These are phyloP conservation scores for Akebia trifoliata DNA, from an alignment of 164 flowering plant species.

Conservation along the genomic window DNA sequence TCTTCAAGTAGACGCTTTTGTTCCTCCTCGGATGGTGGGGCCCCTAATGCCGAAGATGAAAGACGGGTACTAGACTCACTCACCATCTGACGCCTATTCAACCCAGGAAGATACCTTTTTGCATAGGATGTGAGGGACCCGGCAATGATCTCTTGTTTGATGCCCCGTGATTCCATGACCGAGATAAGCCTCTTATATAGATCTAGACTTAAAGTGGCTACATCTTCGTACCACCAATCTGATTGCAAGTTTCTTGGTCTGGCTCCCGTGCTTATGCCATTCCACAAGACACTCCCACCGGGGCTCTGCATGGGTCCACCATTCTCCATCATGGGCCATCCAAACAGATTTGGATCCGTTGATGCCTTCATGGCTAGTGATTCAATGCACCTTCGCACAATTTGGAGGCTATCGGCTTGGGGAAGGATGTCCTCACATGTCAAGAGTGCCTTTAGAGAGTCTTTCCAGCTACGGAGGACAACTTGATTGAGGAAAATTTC, in stretches of 20 bases:
- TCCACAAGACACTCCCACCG: constrained; percentile 90
- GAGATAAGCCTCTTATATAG: constrained; percentile 67
- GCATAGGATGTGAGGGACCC: constrained; percentile 70
- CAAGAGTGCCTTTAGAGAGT: constrained; percentile 74
- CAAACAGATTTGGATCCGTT: constrained; percentile 79
- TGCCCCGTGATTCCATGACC: constrained; percentile 75
- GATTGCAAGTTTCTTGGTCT: constrained; percentile 57
- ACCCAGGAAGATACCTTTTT: constrained; percentile 71
- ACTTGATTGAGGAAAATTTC: constrained; percentile 80
- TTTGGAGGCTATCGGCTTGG: constrained; percentile 68
- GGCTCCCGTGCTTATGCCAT: constrained; percentile 94
- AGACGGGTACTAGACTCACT: constrained; percentile 43
- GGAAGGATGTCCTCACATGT: constrained; percentile 71
- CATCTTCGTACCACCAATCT: constrained; percentile 99
- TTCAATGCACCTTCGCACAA: constrained; percentile 69
- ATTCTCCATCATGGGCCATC: constrained; percentile 80
- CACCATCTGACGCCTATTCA: constrained; percentile 55
- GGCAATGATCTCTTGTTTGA: constrained; percentile 61
- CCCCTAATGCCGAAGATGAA: constrained; percentile 26
- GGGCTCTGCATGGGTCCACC: constrained; percentile 92
- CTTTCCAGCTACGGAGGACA: constrained; percentile 77
- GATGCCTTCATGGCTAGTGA: constrained; percentile 69
- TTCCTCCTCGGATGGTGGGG: constrained; percentile 66
- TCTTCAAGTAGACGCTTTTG: constrained; percentile 74
- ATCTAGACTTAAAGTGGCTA: constrained; percentile 58